These are phyloP conservation scores for Solanum hybrid DNA, from an alignment of 305 asterid genomes.

Conservation along the genomic window DNA sequence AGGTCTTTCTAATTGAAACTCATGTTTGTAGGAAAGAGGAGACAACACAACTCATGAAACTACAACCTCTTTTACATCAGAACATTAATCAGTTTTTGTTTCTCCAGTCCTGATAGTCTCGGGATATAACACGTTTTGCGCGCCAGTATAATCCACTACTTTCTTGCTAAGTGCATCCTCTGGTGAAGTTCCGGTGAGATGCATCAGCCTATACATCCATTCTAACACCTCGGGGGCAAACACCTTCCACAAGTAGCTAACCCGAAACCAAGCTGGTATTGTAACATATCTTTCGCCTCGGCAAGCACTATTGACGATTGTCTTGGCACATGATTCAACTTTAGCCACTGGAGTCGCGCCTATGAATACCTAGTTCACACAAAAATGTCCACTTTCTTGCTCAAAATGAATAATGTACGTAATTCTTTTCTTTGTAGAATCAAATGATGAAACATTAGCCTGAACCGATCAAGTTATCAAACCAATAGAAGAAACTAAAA, in stretches of 20 bases:
- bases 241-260: conserved; percentile 8
- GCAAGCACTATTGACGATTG: conserved; percentile 8
- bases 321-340: conserved; percentile 5
- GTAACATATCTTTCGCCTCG: conserved; percentile 8
- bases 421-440: background rate
- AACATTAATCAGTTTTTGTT: background rate
- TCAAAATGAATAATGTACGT: too few relatives aligned
- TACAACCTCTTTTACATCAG: background rate
- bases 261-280: conserved; percentile 5
- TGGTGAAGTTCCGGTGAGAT: background rate
- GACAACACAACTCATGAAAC: background rate
- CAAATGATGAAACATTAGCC: background rate
- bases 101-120: background rate
- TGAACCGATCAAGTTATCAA: background rate
- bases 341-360: background rate
- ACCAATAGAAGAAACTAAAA: too few relatives aligned
- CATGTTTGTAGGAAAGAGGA: background rate
- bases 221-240: conserved; percentile 1
- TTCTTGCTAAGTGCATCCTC: conserved; percentile 6
- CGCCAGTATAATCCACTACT: background rate
- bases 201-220: background rate
- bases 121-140: background rate
- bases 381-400: background rate
- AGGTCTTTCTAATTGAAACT: background rate
- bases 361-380: background rate